A percentile compares a stretch with the other conserved stretches of the same genome.
Evolutionary conservation across 2,329 filamentous ascomycete species (phyloP).

Genomic region (Claviceps monticola): DNA sequence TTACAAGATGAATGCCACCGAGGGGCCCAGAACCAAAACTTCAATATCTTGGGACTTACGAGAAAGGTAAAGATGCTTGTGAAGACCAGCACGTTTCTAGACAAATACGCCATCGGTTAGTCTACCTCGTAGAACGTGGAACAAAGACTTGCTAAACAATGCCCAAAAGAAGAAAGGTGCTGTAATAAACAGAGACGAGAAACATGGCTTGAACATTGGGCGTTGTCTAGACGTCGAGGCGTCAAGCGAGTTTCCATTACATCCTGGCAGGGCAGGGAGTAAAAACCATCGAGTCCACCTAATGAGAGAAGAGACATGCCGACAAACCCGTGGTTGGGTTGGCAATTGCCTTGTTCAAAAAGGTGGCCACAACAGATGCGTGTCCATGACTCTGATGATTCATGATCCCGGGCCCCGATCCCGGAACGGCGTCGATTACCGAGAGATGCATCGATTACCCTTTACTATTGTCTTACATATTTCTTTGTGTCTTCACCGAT

Average conservation of each 20-base stretch:
- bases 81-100: constrained; percentile 62
- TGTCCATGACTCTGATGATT: background rate
- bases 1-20: background rate
- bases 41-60: constrained; percentile 32
- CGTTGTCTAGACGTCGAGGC: background rate
- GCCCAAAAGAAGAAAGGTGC: background rate
- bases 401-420: background rate
- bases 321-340: too few relatives aligned
- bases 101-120: constrained; percentile 14
- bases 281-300: too few relatives aligned
- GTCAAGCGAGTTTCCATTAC: too few relatives aligned
- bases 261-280: too few relatives aligned
- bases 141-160: background rate
- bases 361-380: constrained; percentile 4
- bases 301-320: too few relatives aligned
- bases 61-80: constrained; percentile 81
- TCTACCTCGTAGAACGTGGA: constrained; percentile 6
- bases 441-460: background rate
- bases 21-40: background rate
- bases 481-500: background rate
- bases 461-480: background rate
- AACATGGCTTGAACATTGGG: background rate
- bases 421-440: background rate
- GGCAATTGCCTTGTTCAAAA: background rate
- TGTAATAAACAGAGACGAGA: background rate